phyloP scores from a whole-genome alignment of 768 basidiomycete genomes.

The Galerina sulciceps region DNA sequence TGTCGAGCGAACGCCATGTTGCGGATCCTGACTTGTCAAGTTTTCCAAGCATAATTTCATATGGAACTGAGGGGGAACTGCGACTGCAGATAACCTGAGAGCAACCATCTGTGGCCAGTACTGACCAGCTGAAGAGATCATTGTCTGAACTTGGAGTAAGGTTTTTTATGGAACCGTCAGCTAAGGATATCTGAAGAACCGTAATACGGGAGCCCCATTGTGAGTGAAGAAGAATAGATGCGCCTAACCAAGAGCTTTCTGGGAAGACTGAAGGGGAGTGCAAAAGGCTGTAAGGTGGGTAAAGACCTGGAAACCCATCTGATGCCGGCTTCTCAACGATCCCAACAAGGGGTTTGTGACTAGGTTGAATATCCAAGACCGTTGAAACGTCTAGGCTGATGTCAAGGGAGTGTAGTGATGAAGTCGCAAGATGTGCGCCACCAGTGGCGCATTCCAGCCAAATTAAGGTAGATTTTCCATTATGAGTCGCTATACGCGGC shows the following conservation, averaged over 20 bases:
- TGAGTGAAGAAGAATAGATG: constrained; percentile 48
- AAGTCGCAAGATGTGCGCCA: constrained; percentile 63
- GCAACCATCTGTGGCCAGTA: constrained; percentile 52
- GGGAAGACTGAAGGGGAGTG: constrained; percentile 33
- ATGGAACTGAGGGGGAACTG: constrained; percentile 51
- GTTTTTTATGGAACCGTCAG: constrained; percentile 43
- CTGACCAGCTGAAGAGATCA: constrained; percentile 53
- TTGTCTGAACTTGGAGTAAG: constrained; percentile 43
- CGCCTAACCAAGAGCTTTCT: constrained; percentile 2
- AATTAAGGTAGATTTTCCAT: constrained; percentile 35
- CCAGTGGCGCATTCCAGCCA: constrained; percentile 61
- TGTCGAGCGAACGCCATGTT: constrained; percentile 47
- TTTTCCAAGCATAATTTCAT: constrained; percentile 53
- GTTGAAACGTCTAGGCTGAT: constrained; percentile 26
- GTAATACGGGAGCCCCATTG: constrained; percentile 59
- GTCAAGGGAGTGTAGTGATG: constrained; percentile 50
- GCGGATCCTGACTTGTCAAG: constrained; percentile 27
- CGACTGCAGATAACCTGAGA: constrained; percentile 49
- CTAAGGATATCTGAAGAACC: constrained; percentile 48
- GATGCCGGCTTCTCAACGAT: constrained; percentile 37
- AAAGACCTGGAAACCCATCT: constrained; percentile 66
- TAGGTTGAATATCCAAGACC: not conserved
- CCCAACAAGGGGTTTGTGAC: constrained; percentile 39
- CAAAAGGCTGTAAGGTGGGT: constrained; percentile 52
- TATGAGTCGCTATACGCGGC: constrained; percentile 47